Evolutionary conservation across 805 yeast genomes (phyloP).

Genomic region (Yamadazyma paraphyllophila): DNA sequence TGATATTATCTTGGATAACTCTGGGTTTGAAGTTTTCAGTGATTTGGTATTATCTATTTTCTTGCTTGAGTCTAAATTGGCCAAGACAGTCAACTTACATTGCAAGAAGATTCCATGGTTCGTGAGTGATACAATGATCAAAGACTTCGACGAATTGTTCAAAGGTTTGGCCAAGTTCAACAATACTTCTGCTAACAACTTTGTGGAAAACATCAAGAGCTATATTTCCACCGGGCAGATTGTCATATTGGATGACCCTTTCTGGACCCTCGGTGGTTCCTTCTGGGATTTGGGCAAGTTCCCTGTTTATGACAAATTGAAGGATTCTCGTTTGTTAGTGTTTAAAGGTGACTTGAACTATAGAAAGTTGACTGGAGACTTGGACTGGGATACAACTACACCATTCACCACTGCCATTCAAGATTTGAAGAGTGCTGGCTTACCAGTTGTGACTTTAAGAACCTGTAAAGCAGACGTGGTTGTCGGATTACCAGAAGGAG

Average conservation of each 20-base stretch:
- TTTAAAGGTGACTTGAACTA: constrained; percentile 96
- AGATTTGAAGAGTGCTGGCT: constrained; percentile 57
- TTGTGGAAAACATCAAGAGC: constrained; percentile 7
- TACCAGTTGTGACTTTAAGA: constrained; percentile 74
- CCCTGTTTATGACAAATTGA: constrained; percentile 58
- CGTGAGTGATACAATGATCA: constrained; percentile 91
- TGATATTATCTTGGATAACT: constrained; percentile 85
- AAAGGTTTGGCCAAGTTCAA: constrained; percentile 50
- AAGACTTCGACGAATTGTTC: constrained; percentile 65
- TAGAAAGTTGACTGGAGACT: constrained; percentile 89
- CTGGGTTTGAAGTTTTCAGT: constrained; percentile 86
- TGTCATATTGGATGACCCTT: constrained; percentile 50
- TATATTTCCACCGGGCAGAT: constrained; percentile 19
- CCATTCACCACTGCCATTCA: constrained; percentile 71
- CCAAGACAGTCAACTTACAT: constrained; percentile 67
- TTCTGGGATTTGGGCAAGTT: constrained; percentile 77
- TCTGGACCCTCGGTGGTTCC: constrained; percentile 83
- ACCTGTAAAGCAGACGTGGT: constrained; percentile 96
- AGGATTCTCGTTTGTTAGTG: constrained; percentile 65
- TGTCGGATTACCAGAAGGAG: constrained; percentile 76
- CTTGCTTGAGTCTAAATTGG: constrained; percentile 63
- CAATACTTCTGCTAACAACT: constrained; percentile 9
- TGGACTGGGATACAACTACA: constrained; percentile 82
- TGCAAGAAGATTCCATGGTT: constrained; percentile 95
- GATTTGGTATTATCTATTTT: constrained; percentile 32